Evolutionary conservation across 257 asterid genomes (phyloP).

Genomic region (Gardenia jasminoides): DNA sequence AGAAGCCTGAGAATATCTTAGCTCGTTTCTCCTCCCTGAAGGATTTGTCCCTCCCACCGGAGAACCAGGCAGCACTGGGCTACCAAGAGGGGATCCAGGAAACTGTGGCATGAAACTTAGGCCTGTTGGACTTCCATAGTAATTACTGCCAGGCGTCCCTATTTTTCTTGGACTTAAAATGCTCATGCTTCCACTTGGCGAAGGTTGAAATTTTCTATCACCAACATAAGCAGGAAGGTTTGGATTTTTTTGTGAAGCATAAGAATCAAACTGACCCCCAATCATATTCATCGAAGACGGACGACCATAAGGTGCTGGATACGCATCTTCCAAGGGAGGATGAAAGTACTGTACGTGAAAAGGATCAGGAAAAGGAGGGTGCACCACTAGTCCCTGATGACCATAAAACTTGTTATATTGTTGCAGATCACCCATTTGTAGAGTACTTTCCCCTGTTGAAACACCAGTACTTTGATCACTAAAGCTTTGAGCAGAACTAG

Average conservation of each 20-base stretch:
- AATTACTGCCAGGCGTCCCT: slow-evolving; percentile 43
- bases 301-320: slow-evolving; percentile 51
- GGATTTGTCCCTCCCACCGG: slow-evolving; percentile 50
- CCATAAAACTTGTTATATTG: slow-evolving; percentile 59
- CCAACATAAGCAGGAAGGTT: slow-evolving; percentile 39
- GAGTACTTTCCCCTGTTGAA: slow-evolving; percentile 46
- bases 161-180: slow-evolving; percentile 51
- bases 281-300: slow-evolving; percentile 41
- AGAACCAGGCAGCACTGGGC: slow-evolving; percentile 70
- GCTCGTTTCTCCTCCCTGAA: slow-evolving; percentile 54
- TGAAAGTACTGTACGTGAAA: slow-evolving; percentile 70
- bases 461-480: slow-evolving; percentile 48
- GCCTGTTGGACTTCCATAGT: slow-evolving; percentile 55
- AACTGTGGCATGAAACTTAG: slow-evolving; percentile 57
- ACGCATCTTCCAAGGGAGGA: slow-evolving; percentile 54
- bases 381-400: slow-evolving; percentile 60
- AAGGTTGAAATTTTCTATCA: slow-evolving; percentile 51
- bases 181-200: slow-evolving; percentile 42
- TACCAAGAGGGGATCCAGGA: slow-evolving; percentile 63
- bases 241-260: slow-evolving; percentile 47
- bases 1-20: slow-evolving; percentile 48
- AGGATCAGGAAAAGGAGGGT: slow-evolving; percentile 61
- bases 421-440: slow-evolving; percentile 46
- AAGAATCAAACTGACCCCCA: slow-evolving; percentile 44
- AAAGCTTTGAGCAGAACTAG: slow-evolving; percentile 61